Percentiles rank a stretch among this genome's conserved stretches.
These are phyloP conservation scores for Ogataea angusta DNA, from an alignment of 805 yeast species.

Conservation along the genomic window DNA sequence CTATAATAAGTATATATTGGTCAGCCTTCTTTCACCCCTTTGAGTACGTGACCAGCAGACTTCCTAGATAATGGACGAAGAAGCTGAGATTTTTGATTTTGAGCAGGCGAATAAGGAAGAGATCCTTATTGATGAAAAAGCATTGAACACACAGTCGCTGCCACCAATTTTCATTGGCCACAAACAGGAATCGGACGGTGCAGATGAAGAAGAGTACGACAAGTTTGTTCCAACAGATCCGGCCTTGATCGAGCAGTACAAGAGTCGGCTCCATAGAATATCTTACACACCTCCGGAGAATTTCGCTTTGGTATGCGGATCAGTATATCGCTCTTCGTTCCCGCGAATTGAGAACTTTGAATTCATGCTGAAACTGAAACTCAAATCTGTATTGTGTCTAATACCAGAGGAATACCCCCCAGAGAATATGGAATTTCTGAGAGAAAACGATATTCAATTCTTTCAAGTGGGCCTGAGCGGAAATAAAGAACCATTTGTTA, in stretches of 20 bases:
- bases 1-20: background rate
- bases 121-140: conserved; percentile 20
- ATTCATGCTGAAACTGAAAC: conserved; percentile 56
- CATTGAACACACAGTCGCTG: conserved; percentile 4
- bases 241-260: conserved; percentile 19
- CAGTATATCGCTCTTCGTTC: conserved; percentile 83
- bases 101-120: conserved; percentile 21
- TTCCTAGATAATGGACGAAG: conserved; percentile 18
- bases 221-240: conserved; percentile 30
- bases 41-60: background rate
- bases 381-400: conserved; percentile 76
- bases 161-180: conserved; percentile 5
- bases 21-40: background rate
- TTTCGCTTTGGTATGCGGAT: conserved; percentile 76
- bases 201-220: conserved; percentile 32
- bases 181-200: conserved; percentile 4
- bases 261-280: conserved; percentile 1
- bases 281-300: conserved; percentile 76
- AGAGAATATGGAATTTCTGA: conserved; percentile 64
- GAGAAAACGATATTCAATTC: conserved; percentile 57
- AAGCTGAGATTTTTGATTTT: conserved; percentile 23
- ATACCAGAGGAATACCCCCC: conserved; percentile 91
- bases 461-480: conserved; percentile 94
- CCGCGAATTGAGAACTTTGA: conserved; percentile 82
- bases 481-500: conserved; percentile 91